Percentiles rank a stretch among this genome's conserved stretches.
These are phyloP conservation scores for Heracleum sosnowskyi DNA, from an alignment of 129 eudicot genomes.

Conservation along the genomic window DNA sequence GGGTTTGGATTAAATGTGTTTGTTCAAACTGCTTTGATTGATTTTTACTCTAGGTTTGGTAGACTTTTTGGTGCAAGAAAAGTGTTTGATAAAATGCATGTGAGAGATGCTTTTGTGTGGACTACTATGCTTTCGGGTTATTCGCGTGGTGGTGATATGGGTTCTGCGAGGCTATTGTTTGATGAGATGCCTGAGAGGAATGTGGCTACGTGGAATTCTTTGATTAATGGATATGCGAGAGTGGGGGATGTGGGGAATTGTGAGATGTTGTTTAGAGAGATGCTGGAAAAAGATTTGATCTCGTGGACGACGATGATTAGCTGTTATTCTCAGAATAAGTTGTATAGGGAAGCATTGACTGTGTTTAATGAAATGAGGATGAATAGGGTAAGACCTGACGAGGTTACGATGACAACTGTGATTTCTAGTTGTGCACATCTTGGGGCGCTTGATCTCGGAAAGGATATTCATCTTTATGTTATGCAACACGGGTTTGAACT, in stretches of 20 bases:
- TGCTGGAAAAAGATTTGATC: conserved; percentile 55
- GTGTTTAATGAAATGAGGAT: conserved; percentile 51
- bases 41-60: conserved; percentile 56
- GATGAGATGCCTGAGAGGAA: conserved; percentile 69
- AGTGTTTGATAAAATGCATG: conserved; percentile 67
- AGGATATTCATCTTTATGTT: conserved; percentile 47
- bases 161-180: conserved; percentile 49
- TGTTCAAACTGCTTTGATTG: conserved; percentile 68
- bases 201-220: conserved; percentile 59
- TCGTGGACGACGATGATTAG: conserved; percentile 89
- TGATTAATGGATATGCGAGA: conserved; percentile 66
- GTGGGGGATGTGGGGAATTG: conserved; percentile 54
- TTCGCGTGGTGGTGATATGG: conserved; percentile 52
- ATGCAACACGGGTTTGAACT: conserved; percentile 24
- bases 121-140: conserved; percentile 47
- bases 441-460: conserved; percentile 62
- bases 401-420: conserved; percentile 57
- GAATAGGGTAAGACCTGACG: conserved; percentile 47
- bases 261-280: conserved; percentile 39
- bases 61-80: conserved; percentile 31
- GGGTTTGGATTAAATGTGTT: conserved; percentile 51
- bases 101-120: conserved; percentile 66
- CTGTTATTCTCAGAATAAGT: conserved; percentile 51
- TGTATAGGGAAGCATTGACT: conserved; percentile 39
- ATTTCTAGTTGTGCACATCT: conserved; percentile 78